Evolutionary conservation across 2,329 filamentous ascomycete species (phyloP).

Genomic region (Tolypocladium endophyticum): DNA sequence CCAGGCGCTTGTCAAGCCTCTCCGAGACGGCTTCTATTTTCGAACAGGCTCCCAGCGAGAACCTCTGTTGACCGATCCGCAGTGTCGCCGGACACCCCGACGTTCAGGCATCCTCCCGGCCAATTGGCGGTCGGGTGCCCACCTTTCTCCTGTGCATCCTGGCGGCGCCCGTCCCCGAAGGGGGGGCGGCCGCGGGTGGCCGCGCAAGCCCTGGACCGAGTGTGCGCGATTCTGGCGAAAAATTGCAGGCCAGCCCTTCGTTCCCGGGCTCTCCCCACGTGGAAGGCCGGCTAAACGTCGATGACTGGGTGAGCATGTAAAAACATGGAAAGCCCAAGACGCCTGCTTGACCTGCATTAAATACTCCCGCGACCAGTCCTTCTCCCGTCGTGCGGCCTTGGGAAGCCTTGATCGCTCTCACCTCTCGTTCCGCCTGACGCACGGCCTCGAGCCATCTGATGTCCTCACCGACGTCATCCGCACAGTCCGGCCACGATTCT

Average conservation of each 20-base stretch:
- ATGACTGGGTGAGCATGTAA: too few species aligned
- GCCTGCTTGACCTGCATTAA: too few species aligned
- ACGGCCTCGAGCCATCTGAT: background rate
- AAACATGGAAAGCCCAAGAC: background rate
- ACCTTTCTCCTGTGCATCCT: background rate
- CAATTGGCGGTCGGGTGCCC: background rate
- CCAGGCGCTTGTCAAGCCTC: background rate
- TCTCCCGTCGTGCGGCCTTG: background rate
- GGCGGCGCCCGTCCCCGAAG: background rate
- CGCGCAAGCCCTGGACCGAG: background rate
- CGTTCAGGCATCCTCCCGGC: background rate
- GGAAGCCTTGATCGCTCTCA: too few species aligned
- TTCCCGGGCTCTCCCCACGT: background rate
- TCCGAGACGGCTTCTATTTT: background rate
- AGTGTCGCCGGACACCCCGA: background rate
- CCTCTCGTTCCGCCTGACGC: background rate
- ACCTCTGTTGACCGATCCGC: background rate
- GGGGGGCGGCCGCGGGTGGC: background rate
- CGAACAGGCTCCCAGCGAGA: background rate
- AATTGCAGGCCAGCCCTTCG: background rate
- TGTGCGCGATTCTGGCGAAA: background rate
- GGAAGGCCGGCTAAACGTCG: background rate
- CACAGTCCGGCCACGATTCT: background rate
- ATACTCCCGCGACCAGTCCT: background rate
- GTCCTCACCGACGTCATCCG: background rate